These are phyloP conservation scores for Paraurostyla sp. DNA, from an alignment of 73 alveolate genomes.

Conservation along the genomic window DNA sequence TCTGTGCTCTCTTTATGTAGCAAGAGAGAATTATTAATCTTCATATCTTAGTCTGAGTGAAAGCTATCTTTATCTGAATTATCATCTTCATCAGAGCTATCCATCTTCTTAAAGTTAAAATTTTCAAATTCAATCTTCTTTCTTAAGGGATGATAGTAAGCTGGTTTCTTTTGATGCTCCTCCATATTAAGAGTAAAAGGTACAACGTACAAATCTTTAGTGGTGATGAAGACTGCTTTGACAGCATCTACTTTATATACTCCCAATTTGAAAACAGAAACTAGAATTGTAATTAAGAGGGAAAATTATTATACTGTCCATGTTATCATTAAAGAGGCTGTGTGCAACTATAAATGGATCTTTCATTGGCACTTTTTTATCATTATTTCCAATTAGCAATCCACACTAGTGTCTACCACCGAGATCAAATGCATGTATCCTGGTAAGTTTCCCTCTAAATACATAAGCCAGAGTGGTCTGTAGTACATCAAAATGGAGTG, in stretches of 20 bases:
- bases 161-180: background rate
- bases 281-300: background rate
- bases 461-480: constrained; percentile 12
- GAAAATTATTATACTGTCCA: background rate
- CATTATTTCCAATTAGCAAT: too few species aligned
- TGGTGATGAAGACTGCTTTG: background rate
- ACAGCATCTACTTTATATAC: background rate
- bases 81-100: background rate
- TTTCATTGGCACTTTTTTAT: background rate
- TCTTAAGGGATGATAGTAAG: background rate
- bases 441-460: background rate
- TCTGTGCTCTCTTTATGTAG: background rate
- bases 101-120: background rate
- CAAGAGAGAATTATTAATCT: background rate
- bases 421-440: background rate
- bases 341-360: background rate
- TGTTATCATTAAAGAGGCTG: background rate
- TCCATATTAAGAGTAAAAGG: background rate
- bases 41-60: background rate
- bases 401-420: background rate
- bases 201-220: background rate
- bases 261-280: background rate
- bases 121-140: background rate
- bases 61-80: background rate
- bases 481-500: background rate